phyloP scores from a whole-genome alignment of 2,329 filamentous ascomycete species.

The Exophiala alcalophila region DNA sequence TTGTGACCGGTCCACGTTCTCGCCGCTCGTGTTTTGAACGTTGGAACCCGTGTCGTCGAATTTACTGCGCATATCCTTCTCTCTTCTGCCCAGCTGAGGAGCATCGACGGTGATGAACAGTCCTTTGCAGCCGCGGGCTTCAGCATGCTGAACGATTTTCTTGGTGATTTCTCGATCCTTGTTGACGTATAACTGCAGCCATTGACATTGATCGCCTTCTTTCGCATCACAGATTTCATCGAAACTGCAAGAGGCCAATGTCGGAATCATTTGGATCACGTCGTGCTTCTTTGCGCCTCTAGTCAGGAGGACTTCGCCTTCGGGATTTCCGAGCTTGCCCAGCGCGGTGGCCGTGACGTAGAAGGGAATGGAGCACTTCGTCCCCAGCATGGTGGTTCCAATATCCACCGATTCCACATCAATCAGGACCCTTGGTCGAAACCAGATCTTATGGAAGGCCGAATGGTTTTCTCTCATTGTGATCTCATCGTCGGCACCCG shows the following conservation, averaged over 20 bases:
- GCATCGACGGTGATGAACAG: constrained; percentile 99
- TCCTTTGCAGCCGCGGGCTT: constrained; percentile 85
- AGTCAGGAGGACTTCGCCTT: constrained; percentile 86
- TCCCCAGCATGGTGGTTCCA: constrained; percentile 89
- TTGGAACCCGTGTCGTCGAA: constrained; percentile 79
- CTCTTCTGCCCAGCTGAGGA: constrained; percentile 86
- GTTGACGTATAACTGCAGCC: constrained; percentile 97
- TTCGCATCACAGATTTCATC: constrained; percentile 92
- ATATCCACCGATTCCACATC: constrained; percentile 86
- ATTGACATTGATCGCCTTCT: constrained; percentile 78
- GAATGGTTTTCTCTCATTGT: constrained; percentile 93
- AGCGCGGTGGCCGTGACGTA: constrained; percentile 96
- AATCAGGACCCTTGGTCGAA: constrained; percentile 82
- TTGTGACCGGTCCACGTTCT: constrained; percentile 78
- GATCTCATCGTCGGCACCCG: constrained; percentile 87
- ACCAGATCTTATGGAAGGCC: constrained; percentile 97
- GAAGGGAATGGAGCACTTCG: constrained; percentile 79
- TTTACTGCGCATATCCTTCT: constrained; percentile 97
- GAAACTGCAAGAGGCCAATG: constrained; percentile 92
- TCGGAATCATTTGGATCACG: constrained; percentile 98
- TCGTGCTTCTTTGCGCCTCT: constrained; percentile 79
- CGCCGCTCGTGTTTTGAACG: constrained; percentile 68
- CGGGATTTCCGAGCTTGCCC: constrained; percentile 88
- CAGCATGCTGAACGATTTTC: constrained; percentile 86
- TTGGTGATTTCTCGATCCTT: constrained; percentile 88